Percentiles rank a stretch among this genome's conserved stretches.
Evolutionary conservation across 192 early-diverging fungal genomes (phyloP).

Genomic region (Coemansia sp.): DNA sequence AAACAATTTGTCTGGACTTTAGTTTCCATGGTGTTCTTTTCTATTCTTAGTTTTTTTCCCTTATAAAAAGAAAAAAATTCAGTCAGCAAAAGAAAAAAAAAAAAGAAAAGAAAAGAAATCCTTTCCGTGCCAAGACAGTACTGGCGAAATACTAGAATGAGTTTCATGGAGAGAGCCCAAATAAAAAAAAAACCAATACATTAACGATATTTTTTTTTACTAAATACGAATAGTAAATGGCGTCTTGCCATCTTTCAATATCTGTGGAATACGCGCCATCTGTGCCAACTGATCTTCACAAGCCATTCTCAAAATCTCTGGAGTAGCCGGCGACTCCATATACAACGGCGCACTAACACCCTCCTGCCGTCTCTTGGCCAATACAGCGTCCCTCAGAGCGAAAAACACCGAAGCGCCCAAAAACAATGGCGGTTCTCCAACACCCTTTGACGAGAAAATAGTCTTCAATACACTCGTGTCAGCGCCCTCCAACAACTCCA

Average conservation of each 20-base stretch:
- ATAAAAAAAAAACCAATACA: not conserved
- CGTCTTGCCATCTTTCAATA: conserved; percentile 26
- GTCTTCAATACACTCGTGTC: conserved; percentile 65
- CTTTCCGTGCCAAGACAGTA: too few species aligned
- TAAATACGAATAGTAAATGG: conserved; percentile 48
- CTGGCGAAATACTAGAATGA: too few species aligned
- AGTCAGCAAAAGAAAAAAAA: too few species aligned
- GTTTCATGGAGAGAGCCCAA: too few species aligned
- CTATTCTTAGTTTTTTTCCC: too few species aligned
- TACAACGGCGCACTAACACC: conserved; percentile 58
- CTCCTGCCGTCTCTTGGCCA: conserved; percentile 59
- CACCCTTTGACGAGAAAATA: conserved; percentile 80
- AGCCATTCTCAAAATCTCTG: conserved; percentile 72
- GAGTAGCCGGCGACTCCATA: conserved; percentile 76
- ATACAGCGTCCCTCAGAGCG: conserved; percentile 79
- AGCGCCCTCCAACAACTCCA: conserved; percentile 63
- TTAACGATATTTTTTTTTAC: too few species aligned
- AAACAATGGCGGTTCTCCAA: conserved; percentile 89
- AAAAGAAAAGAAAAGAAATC: too few species aligned
- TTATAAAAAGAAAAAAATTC: too few species aligned
- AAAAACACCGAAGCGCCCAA: conserved; percentile 76
- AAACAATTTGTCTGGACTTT: too few species aligned
- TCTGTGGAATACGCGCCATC: conserved; percentile 22
- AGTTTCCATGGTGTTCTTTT: too few species aligned
- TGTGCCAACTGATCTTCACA: conserved; percentile 69